phyloP scores from a whole-genome alignment of 306 rosid genomes.

The Coriaria nepalensis region DNA sequence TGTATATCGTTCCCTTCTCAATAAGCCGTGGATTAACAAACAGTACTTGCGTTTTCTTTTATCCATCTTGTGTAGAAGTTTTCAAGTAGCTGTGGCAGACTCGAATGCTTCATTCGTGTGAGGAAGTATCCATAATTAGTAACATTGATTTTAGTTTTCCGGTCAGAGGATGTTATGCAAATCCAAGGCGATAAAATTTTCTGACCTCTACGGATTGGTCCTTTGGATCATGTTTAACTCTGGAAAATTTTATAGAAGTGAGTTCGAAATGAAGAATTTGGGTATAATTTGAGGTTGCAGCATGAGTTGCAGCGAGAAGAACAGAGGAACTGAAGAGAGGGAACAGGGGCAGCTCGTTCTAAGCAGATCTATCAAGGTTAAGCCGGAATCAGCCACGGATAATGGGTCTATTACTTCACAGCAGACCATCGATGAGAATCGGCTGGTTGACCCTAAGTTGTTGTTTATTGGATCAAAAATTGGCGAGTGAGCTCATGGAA shows the following conservation, averaged over 20 bases:
- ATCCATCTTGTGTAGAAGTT: neutral
- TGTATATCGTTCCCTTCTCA: conserved; percentile 64
- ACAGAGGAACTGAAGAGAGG: conserved; percentile 31
- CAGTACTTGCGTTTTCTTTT: conserved; percentile 7
- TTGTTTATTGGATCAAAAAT: conserved; percentile 56
- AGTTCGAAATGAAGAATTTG: conserved; percentile 38
- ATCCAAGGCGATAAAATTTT: conserved; percentile 11
- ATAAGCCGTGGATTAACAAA: conserved; percentile 43
- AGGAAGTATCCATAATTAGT: conserved; percentile 5
- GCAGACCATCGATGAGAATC: conserved; percentile 48
- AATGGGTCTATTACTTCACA: conserved; percentile 40
- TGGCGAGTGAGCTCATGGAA: conserved; percentile 74
- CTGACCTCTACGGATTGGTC: conserved; percentile 20
- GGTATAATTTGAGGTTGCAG: conserved; percentile 60
- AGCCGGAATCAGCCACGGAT: conserved; percentile 23
- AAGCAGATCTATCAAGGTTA: conserved; percentile 22
- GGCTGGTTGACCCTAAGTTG: conserved; percentile 56
- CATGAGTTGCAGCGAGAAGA: conserved; percentile 60
- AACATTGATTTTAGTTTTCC: conserved; percentile 20
- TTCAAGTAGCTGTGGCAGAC: neutral
- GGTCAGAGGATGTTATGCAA: conserved; percentile 12
- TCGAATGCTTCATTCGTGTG: conserved; percentile 23
- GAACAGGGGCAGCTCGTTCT: conserved; percentile 26
- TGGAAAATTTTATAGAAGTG: conserved; percentile 8
- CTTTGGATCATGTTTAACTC: conserved; percentile 15